Conservation (phyloP, 176 grass and related monocot genomes). For the Carex parvula region DNA sequence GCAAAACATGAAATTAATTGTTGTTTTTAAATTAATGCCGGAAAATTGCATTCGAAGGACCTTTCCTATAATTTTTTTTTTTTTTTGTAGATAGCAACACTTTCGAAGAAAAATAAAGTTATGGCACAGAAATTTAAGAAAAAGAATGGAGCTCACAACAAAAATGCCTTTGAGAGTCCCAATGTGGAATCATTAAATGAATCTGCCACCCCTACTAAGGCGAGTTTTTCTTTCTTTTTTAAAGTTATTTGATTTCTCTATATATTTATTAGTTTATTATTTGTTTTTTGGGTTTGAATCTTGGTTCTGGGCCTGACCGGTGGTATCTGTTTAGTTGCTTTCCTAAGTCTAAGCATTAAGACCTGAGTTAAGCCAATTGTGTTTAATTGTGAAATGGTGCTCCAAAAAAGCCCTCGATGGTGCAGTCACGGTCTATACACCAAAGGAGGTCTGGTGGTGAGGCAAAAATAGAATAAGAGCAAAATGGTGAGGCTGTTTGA, state of each 20-base stretch:
- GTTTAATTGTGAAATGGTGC: background rate
- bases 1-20: background rate
- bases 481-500: background rate
- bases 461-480: background rate
- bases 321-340: background rate
- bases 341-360: background rate
- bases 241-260: conserved; percentile 32
- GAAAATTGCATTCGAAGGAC: conserved; percentile 16
- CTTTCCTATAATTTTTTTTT: background rate
- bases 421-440: background rate
- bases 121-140: conserved; percentile 51
- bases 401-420: background rate
- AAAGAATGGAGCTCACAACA: conserved; percentile 25
- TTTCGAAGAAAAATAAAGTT: conserved; percentile 88
- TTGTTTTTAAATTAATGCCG: background rate
- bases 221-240: conserved; percentile 40
- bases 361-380: background rate
- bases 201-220: conserved; percentile 21
- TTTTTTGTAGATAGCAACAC: conserved; percentile 41
- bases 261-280: conserved; percentile 1
- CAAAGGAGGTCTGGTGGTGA: background rate
- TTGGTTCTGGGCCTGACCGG: background rate
- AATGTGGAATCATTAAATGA: conserved; percentile 31
- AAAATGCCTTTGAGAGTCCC: conserved; percentile 32
- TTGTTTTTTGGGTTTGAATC: background rate